These are phyloP conservation scores for Fusarium fracticaudum DNA, from an alignment of 2,329 filamentous ascomycete species.

Conservation along the genomic window DNA sequence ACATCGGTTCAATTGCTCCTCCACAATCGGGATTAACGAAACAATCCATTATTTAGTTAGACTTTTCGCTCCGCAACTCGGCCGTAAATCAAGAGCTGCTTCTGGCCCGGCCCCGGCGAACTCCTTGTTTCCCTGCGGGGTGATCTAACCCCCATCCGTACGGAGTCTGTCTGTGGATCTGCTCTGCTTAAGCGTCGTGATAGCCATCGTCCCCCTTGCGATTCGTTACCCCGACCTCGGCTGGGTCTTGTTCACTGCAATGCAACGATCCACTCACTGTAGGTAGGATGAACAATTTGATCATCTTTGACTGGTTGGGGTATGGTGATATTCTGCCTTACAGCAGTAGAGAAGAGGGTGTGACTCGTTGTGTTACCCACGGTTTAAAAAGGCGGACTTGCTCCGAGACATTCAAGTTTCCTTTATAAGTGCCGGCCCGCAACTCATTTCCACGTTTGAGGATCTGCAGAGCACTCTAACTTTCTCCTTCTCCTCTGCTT, in stretches of 20 bases:
- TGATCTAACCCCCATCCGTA: constrained; percentile 9
- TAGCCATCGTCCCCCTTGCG: constrained; percentile 6
- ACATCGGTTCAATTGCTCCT: constrained; percentile 23
- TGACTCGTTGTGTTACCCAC: constrained; percentile 13
- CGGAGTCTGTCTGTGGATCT: constrained; percentile 2
- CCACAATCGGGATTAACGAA: neutral
- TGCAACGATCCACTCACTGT: constrained; percentile 13
- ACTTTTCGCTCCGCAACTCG: constrained; percentile 22
- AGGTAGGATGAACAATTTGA: constrained; percentile 10
- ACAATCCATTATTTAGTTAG: neutral
- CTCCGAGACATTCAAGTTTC: constrained; percentile 27
- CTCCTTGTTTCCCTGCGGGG: constrained; percentile 28
- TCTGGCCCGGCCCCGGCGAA: constrained; percentile 5
- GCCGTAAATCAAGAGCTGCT: constrained; percentile 15
- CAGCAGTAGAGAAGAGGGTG: neutral
- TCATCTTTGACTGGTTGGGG: constrained; percentile 10
- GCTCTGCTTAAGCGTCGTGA: constrained; percentile 3
- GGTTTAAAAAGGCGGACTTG: constrained; percentile 6
- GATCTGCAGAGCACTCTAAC: constrained; percentile 19
- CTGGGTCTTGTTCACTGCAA: neutral
- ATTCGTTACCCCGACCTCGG: constrained; percentile 32
- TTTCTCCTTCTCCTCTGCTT: neutral
- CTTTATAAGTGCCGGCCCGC: constrained; percentile 22
- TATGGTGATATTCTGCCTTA: neutral
- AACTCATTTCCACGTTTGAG: neutral